Conservation (phyloP, 2,329 filamentous ascomycete species). For the Cladosporium sp. region DNA sequence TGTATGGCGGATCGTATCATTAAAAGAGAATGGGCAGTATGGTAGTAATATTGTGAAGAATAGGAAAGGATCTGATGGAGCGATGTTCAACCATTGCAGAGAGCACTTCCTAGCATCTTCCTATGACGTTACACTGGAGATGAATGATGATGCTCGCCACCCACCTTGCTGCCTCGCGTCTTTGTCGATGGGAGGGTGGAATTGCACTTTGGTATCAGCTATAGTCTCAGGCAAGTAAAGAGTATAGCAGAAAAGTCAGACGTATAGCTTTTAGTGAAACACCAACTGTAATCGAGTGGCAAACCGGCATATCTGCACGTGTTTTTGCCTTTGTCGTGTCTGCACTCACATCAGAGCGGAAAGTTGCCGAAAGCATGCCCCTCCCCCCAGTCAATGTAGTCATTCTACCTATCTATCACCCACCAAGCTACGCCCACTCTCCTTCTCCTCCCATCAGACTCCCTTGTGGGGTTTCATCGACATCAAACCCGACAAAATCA, state of each 20-base stretch:
- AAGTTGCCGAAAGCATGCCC: not conserved
- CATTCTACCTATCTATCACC: not conserved
- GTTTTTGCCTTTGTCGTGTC: conserved; percentile 3
- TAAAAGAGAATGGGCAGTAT: not conserved
- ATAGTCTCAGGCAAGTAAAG: too few species aligned
- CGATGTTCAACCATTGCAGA: not conserved
- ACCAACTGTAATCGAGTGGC: conserved; percentile 1
- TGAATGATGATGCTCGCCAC: not conserved
- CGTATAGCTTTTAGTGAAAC: too few species aligned
- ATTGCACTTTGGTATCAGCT: too few species aligned
- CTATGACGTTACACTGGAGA: conserved; percentile 8
- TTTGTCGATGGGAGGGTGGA: too few species aligned
- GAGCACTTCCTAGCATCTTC: not conserved
- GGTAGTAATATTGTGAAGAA: not conserved
- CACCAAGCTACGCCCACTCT: too few species aligned
- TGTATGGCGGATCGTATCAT: not conserved
- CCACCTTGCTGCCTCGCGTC: not conserved
- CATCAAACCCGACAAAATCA: not conserved
- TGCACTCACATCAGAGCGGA: not conserved
- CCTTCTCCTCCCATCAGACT: conserved; percentile 16
- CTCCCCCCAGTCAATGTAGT: conserved; percentile 1
- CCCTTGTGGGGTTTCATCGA: conserved; percentile 15
- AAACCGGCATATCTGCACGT: conserved; percentile 1
- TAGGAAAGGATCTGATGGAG: not conserved
- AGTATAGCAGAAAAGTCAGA: too few species aligned